These are phyloP conservation scores for Cyclaneusma minus DNA, from an alignment of 2,329 filamentous ascomycete genomes.

Conservation along the genomic window DNA sequence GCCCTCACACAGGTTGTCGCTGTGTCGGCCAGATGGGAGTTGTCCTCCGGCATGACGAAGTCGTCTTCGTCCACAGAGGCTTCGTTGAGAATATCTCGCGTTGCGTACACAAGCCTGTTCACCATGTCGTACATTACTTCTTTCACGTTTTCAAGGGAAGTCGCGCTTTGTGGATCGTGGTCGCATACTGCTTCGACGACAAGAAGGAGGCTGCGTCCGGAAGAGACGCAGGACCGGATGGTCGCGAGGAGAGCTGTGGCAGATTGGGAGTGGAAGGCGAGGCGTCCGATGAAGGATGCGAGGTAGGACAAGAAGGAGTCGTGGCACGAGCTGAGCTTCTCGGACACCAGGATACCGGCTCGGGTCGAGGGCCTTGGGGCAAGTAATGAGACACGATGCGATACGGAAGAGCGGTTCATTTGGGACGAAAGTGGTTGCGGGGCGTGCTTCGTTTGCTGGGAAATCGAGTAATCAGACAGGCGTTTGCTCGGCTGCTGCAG, in stretches of 20 bases:
- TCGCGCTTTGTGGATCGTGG: constrained; percentile 54
- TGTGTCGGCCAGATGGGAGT: constrained; percentile 57
- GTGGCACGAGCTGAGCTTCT: constrained; percentile 64
- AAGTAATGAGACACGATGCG: constrained; percentile 68
- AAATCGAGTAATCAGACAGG: constrained; percentile 9
- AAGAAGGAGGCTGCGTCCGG: constrained; percentile 63
- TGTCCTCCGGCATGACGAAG: constrained; percentile 67
- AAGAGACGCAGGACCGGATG: constrained; percentile 69
- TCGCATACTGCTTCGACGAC: constrained; percentile 73
- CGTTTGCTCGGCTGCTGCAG: constrained; percentile 12
- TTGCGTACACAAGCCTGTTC: constrained; percentile 64
- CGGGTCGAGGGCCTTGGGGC: no score
- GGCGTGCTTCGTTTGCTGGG: constrained; percentile 8
- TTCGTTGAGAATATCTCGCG: constrained; percentile 61
- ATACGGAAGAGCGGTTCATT: constrained; percentile 15
- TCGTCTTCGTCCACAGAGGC: constrained; percentile 58
- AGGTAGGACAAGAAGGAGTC: constrained; percentile 83
- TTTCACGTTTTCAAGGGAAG: constrained; percentile 52
- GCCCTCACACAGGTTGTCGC: constrained; percentile 81
- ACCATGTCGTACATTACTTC: constrained; percentile 67
- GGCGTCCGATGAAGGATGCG: constrained; percentile 77
- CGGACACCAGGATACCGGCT: constrained; percentile 70
- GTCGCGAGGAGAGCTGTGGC: constrained; percentile 68
- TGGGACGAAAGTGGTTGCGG: constrained; percentile 10
- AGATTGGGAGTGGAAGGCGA: constrained; percentile 86